Evolutionary conservation across 2,329 filamentous ascomycete species (phyloP).

Genomic region (Onygena corvina): DNA sequence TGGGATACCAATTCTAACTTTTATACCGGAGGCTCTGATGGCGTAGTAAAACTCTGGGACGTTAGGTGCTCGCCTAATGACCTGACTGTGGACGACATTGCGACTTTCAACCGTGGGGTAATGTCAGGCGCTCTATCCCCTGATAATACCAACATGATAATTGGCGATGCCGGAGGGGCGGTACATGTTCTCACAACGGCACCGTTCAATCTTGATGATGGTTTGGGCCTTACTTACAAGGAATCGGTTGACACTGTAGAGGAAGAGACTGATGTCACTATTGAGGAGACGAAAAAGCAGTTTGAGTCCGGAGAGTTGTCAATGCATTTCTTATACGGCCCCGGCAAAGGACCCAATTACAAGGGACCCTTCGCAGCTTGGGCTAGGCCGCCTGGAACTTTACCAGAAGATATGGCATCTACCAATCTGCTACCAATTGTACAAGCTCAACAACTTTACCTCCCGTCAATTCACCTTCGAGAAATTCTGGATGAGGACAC

Average conservation of each 20-base stretch:
- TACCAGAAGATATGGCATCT: conserved; percentile 17
- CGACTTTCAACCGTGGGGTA: conserved; percentile 40
- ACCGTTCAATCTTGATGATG: conserved; percentile 17
- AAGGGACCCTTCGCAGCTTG: conserved; percentile 31
- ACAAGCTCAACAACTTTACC: conserved; percentile 24
- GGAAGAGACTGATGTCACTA: neutral
- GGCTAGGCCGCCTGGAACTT: conserved; percentile 24
- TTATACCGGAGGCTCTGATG: conserved; percentile 51
- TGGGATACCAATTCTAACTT: conserved; percentile 45
- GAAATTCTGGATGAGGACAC: neutral
- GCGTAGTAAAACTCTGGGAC: conserved; percentile 49
- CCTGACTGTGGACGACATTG: conserved; percentile 41
- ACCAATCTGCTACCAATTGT: conserved; percentile 19
- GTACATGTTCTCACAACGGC: conserved; percentile 40
- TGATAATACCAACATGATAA: conserved; percentile 43
- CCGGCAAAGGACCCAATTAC: conserved; percentile 31
- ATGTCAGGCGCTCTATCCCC: conserved; percentile 47
- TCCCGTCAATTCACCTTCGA: conserved; percentile 12
- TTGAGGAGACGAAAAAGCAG: conserved; percentile 15
- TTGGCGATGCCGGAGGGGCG: conserved; percentile 47
- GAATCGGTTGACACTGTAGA: neutral
- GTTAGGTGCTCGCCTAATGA: conserved; percentile 42
- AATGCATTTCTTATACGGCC: conserved; percentile 28
- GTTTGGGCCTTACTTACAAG: conserved; percentile 21
- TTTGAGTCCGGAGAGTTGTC: conserved; percentile 25